These are phyloP conservation scores for Rhodomyrtus tomentosa DNA, from an alignment of 345 rosid species.

Conservation along the genomic window DNA sequence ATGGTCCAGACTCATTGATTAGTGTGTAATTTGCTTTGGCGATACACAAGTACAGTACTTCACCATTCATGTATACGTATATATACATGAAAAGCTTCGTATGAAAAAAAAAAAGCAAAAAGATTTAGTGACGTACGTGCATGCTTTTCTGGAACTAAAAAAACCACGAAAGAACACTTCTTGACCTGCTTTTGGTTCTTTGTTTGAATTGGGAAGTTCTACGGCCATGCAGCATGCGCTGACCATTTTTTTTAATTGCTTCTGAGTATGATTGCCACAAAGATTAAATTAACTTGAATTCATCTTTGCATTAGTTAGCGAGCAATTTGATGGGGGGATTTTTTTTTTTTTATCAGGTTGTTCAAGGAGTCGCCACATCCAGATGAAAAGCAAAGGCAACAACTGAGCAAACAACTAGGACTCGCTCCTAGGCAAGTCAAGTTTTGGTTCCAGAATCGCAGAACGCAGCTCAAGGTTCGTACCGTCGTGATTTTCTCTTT, in stretches of 20 bases:
- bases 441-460: slow-evolving; percentile 99
- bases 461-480: slow-evolving; percentile 87
- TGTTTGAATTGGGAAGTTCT: background rate
- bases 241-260: background rate
- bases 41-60: background rate
- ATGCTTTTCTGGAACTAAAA: background rate
- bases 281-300: background rate
- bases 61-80: background rate
- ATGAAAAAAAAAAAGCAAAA: background rate
- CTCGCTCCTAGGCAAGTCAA: slow-evolving; percentile 96
- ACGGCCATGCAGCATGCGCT: background rate
- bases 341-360: slow-evolving; percentile 29
- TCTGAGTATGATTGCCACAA: background rate
- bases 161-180: background rate
- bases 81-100: background rate
- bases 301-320: background rate
- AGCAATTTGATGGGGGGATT: background rate
- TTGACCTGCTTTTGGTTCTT: background rate
- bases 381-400: slow-evolving; percentile 97
- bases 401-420: slow-evolving; percentile 84
- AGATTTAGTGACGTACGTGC: background rate
- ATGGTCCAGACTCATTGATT: background rate
- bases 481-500: background rate
- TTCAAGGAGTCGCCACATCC: slow-evolving; percentile 98
- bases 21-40: background rate